Evolutionary conservation across 306 rosid species (phyloP).

Genomic region (Dryas alaskensis): DNA sequence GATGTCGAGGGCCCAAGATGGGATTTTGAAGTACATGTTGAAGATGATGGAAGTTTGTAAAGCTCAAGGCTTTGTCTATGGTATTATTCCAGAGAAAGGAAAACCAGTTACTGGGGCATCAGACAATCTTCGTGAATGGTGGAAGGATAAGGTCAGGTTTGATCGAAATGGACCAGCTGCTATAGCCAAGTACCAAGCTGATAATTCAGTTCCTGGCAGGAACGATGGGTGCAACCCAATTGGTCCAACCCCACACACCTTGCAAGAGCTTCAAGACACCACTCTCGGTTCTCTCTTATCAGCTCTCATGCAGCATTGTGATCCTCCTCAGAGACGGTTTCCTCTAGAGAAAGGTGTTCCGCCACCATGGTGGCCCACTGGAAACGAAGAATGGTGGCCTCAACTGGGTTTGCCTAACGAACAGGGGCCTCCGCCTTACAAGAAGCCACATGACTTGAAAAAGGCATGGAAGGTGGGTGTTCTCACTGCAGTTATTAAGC

Average conservation of each 20-base stretch:
- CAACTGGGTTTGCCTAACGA: constrained; percentile 64
- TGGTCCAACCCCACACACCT: constrained; percentile 70
- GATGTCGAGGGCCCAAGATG: constrained; percentile 91
- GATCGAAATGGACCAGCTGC: constrained; percentile 93
- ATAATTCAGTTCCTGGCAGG: constrained; percentile 51
- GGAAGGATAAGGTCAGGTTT: constrained; percentile 88
- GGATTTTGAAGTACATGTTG: constrained; percentile 80
- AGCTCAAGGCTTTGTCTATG: constrained; percentile 89
- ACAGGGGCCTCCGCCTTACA: constrained; percentile 86
- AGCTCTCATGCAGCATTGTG: constrained; percentile 90
- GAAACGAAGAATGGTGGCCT: constrained; percentile 88
- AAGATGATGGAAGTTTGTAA: constrained; percentile 94
- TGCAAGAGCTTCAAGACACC: constrained; percentile 84
- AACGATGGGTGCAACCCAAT: constrained; percentile 55
- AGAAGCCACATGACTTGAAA: constrained; percentile 88
- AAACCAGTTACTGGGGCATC: constrained; percentile 85
- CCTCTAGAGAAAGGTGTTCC: constrained; percentile 78
- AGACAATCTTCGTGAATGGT: constrained; percentile 91
- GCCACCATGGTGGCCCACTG: constrained; percentile 94
- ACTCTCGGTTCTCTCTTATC: constrained; percentile 84
- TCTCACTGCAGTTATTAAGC: constrained; percentile 78
- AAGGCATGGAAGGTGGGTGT: constrained; percentile 93
- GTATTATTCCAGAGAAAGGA: constrained; percentile 85
- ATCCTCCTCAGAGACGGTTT: constrained; percentile 81
- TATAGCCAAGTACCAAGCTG: constrained; percentile 67